phyloP scores from a whole-genome alignment of 2,329 filamentous ascomycete species.

The Neonectria coccinea region DNA sequence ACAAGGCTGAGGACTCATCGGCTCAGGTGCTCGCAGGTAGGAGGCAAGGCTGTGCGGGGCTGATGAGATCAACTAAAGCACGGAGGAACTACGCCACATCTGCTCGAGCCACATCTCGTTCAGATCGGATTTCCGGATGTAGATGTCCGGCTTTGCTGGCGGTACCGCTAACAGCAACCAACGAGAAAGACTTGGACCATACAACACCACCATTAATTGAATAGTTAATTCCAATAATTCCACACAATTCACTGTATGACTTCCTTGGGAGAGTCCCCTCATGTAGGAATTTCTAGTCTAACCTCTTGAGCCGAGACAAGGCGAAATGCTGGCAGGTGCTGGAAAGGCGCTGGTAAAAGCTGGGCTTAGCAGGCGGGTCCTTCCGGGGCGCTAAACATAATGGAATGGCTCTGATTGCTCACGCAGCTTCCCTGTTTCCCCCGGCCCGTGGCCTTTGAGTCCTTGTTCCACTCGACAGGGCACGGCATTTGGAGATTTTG shows the following conservation, averaged over 20 bases:
- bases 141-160: background rate
- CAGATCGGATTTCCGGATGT: constrained; percentile 8
- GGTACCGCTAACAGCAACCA: constrained; percentile 16
- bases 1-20: constrained; percentile 27
- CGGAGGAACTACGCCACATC: constrained; percentile 6
- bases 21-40: background rate
- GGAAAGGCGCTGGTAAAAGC: constrained; percentile 9
- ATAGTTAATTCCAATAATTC: background rate
- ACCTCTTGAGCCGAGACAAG: constrained; percentile 46
- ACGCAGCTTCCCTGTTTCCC: constrained; percentile 34
- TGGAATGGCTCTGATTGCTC: constrained; percentile 45
- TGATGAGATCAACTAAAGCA: constrained; percentile 6
- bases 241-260: background rate
- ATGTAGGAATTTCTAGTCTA: background rate
- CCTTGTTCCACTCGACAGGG: constrained; percentile 32
- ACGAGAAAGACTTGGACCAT: constrained; percentile 1
- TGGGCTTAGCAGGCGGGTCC: constrained; percentile 41
- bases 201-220: constrained; percentile 5
- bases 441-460: constrained; percentile 26
- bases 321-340: constrained; percentile 31
- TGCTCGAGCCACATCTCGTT: constrained; percentile 18
- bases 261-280: background rate
- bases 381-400: constrained; percentile 47
- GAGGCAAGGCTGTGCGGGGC: constrained; percentile 29
- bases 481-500: constrained; percentile 38